Percentiles rank a stretch among this genome's conserved stretches.
phyloP scores from a whole-genome alignment of 176 grass and related monocot species.

The Carex kokanica region DNA sequence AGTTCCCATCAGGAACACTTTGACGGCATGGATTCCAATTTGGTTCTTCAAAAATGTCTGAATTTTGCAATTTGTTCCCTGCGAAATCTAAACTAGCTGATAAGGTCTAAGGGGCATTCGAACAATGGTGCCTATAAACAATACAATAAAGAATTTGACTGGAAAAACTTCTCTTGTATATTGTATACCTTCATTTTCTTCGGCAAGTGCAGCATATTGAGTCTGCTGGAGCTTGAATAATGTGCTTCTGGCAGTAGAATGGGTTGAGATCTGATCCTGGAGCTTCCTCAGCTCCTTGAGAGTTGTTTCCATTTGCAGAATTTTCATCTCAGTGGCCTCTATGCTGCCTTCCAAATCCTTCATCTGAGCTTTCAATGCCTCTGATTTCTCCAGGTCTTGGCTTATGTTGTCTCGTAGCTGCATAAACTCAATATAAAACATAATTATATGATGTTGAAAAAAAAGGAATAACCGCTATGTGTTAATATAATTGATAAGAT shows the following conservation, averaged over 20 bases:
- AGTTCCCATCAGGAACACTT: not conserved
- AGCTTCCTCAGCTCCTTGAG: slow-evolving; percentile 58
- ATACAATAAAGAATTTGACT: not conserved
- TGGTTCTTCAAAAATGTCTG: not conserved
- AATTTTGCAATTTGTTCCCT: not conserved
- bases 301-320: slow-evolving; percentile 40
- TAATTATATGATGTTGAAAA: not conserved
- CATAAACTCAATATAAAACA: not conserved
- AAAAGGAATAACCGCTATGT: not conserved
- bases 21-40: not conserved
- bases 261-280: slow-evolving; percentile 66
- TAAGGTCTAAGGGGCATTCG: not conserved
- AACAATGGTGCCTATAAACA: not conserved
- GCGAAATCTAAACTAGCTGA: not conserved
- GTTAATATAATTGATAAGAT: too few species aligned
- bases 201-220: slow-evolving; percentile 68
- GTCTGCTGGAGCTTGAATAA: slow-evolving; percentile 55
- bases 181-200: slow-evolving; percentile 91
- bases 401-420: slow-evolving; percentile 84
- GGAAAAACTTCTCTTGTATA: not conserved
- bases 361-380: slow-evolving; percentile 81
- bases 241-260: slow-evolving; percentile 65
- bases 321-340: slow-evolving; percentile 44
- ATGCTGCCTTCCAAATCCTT: slow-evolving; percentile 63
- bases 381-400: slow-evolving; percentile 90